phyloP scores from a whole-genome alignment of 352 stramenopile genomes.

The Globisporangium parvum region DNA sequence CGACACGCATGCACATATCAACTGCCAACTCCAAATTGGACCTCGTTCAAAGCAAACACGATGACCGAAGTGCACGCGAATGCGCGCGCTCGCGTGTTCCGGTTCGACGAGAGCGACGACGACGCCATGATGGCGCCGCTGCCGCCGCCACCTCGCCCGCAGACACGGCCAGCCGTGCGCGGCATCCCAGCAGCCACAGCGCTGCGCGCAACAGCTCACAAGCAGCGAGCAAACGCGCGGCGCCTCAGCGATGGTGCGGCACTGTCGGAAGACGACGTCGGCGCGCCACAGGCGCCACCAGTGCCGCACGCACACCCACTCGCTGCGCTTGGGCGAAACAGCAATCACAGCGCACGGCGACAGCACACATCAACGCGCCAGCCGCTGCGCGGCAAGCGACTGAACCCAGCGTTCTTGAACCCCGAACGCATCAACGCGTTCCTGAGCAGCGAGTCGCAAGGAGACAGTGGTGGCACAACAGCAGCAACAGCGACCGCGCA shows the following conservation, averaged over 20 bases:
- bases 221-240: too few relatives aligned
- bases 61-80: conserved; percentile 5
- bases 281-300: conserved; percentile 30
- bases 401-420: conserved; percentile 56
- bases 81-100: conserved; percentile 8
- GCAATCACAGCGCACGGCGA: background rate
- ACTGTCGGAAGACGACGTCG: conserved; percentile 18
- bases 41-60: too few relatives aligned
- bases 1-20: too few relatives aligned
- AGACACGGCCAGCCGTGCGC: conserved; percentile 20
- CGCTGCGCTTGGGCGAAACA: conserved; percentile 19
- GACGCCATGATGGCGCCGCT: conserved; percentile 40
- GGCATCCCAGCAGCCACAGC: conserved; percentile 3
- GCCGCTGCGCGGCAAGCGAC: conserved; percentile 19
- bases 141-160: conserved; percentile 37
- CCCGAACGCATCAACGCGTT: conserved; percentile 34
- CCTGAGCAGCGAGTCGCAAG: conserved; percentile 12
- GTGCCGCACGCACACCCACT: conserved; percentile 54
- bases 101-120: conserved; percentile 19
- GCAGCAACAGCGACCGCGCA: background rate
- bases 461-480: background rate
- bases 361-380: conserved; percentile 12
- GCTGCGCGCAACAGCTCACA: background rate
- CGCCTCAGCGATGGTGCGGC: too few relatives aligned
- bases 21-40: too few relatives aligned